Conservation (phyloP, 2,329 filamentous ascomycete genomes). For the Zymoseptoria crescenta region DNA sequence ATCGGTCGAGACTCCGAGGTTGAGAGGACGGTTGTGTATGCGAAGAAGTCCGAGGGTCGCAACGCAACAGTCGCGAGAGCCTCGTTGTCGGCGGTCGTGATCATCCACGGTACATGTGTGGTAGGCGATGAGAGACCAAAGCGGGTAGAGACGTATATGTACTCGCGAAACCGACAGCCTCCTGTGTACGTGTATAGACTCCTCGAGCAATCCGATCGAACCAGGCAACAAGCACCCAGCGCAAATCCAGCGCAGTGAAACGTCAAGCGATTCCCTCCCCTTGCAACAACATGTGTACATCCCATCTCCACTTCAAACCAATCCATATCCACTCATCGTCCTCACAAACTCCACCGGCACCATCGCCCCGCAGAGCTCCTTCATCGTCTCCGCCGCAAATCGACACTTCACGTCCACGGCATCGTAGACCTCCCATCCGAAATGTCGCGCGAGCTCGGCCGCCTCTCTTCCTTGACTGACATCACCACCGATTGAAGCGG, state of each 20-base stretch:
- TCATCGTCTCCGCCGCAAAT: conserved; percentile 73
- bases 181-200: background rate
- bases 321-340: conserved; percentile 53
- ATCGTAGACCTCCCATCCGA: conserved; percentile 72
- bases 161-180: background rate
- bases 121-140: background rate
- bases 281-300: background rate
- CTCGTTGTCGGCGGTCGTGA: too few relatives aligned
- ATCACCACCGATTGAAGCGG: too few relatives aligned
- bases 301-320: background rate
- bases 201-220: background rate
- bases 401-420: conserved; percentile 74
- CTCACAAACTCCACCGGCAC: conserved; percentile 76
- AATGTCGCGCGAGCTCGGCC: conserved; percentile 59
- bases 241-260: background rate
- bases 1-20: too few relatives aligned
- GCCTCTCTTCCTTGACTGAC: conserved; percentile 43
- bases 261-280: background rate
- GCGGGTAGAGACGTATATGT: background rate
- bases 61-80: too few relatives aligned
- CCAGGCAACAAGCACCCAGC: background rate
- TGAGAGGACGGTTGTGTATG: too few relatives aligned
- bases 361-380: conserved; percentile 74
- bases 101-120: too few relatives aligned
- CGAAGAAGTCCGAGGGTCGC: too few relatives aligned